Evolutionary conservation across 257 asterid genomes (phyloP), one percentile per base, ranked within the genome.

Genomic region (Echites panduratus): DNA sequence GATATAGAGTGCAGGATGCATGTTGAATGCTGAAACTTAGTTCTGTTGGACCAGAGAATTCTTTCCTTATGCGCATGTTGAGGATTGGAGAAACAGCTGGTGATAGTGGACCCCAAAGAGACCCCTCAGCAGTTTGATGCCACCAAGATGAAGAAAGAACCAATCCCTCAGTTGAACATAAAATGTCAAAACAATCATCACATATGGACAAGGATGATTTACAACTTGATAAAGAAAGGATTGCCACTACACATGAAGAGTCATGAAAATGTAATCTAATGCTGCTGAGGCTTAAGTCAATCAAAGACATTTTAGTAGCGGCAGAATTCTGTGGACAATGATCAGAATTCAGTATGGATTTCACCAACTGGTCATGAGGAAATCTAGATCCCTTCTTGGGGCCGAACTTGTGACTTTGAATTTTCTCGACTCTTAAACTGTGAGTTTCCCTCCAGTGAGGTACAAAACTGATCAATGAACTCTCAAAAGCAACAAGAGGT

Each of bases 61-160:
- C 81, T 81, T 83, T 94, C 86, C 83, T 86, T 81, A 86, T 74
- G 40, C 86, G 85, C 22, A 94, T 65, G 78, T 88, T 88, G 22
- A 94, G 68, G 70, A 89, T 76, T 77, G 96, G 90, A 78, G 97
- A 81, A 77, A 66, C 66, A 78, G 82, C 73, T 64, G 89, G 79
- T 52, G 83, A 81, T 76, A 80, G 72, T 73, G 97, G 96, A 68
- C 95, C 97, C 99, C 97, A 94, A 61, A 91, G 87, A 75, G 75
- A 82, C 78, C 88, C 88, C 76, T 56, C 79, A 67, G 76, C 53
- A 50, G 79, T 80, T 73, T 83, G 87, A 76, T 80, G 47, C 89
- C 86, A 89, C 89, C 89, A 88, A 70, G 87, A 74, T 43, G 96
- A 87, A 72, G 97, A 91, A 77, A 94, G 87, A 70, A 76, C 72